Evolutionary conservation across 2,329 filamentous ascomycete genomes (phyloP), one percentile per base, ranked within the genome.

Genomic region (Furcasterigmium furcatum): DNA sequence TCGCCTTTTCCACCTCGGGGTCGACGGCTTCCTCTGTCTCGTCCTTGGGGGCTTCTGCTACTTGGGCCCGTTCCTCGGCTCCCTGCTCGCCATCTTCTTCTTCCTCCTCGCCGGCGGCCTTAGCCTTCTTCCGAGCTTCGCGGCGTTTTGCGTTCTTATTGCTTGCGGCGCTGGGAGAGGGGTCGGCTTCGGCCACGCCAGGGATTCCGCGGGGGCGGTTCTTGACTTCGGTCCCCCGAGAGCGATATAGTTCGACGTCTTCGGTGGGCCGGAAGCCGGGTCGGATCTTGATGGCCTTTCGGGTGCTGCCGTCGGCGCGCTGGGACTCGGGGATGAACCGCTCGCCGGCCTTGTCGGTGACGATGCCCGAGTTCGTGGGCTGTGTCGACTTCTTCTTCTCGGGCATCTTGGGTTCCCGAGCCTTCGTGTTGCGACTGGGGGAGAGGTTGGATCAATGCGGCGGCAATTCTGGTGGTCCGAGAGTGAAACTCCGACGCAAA

Each of bases 181-280:
- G 71, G 44, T 73, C 70, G 19, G 20, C 20, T 43, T 79, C 55
- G 5, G 77, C 76, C 39, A 79, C 80, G 20, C 92, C 92, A 4
- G 90, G 88, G 5, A 96, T 79, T 19, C 67, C 67, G 19, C 65
- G 61, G 80, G 86, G 46, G 66, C 72, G 77, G 21, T 80, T 82
- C 43, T 89, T 83, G 41, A 82, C 83, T 63, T 94, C 87, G 41
- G 91, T 91, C 2, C 85, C 91, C 46, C 88, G 85, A 67, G 95
- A 96, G 72, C 91, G 95, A 79, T 99, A 99, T 38, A 96, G 76
- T 62, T 96, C 91, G 52, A 97, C 86, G 67, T 99, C 94, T 70
- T 99, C 94, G 1, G 91, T 90, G 2, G 94, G 95, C 27, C 85
- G 84, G 68, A 96, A 99, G 44, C 94, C 95, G 1, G 94, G 92